Base-by-base conservation (phyloP, 129 eudicot species). In the Silybum marianum region DNA sequence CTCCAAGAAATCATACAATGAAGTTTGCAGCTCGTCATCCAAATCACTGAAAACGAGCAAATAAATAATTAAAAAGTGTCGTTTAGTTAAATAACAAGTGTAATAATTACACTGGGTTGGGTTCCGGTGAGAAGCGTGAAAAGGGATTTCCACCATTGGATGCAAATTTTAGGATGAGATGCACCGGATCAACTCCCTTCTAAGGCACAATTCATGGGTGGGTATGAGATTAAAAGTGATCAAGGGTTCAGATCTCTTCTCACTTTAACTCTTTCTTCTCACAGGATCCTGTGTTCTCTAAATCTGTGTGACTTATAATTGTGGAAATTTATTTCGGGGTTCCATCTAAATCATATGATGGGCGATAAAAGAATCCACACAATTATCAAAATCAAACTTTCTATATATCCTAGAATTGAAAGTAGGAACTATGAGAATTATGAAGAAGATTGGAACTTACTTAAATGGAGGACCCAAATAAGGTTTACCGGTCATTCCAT, bases 401-500 rank as follows among this genome's bases (percentile, higher is more conserved):
- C 21, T 46, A 40, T 69, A 40, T 5, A 66, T 26, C 26, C 4
- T 62, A 51, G 19, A 72, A 38, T 5, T 26, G 71, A 63, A 40
- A 40, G 44, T 14, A 63, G 21, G 73, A 77, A 46, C 67, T 68
- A 79, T 23, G 42, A 21, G 24, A 24, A 76, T 0, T 40, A 10
- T 68, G 77, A 46, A 3, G 26, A 81, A 78, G 73, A 86, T 71
- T 48, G 25, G 48, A 81, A 73, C 91, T 71, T 88, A 95, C 99
- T 80, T 72, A 82, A 95, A 92, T 30, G 44, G 81, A 83, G 97
- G 98, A 73, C 98, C 99, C 75, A 71, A 24, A 74, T 93, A 95
- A 26, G 98, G 93, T 77, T 81, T 88, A 73, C 87, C 78, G 6
- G 85, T 58, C 84, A 80, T 85, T 67, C 75, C 84, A 83, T 83